Evolutionary conservation across 371 early-diverging fungal species (phyloP).

Genomic region (Rhizopus arrhizus): DNA sequence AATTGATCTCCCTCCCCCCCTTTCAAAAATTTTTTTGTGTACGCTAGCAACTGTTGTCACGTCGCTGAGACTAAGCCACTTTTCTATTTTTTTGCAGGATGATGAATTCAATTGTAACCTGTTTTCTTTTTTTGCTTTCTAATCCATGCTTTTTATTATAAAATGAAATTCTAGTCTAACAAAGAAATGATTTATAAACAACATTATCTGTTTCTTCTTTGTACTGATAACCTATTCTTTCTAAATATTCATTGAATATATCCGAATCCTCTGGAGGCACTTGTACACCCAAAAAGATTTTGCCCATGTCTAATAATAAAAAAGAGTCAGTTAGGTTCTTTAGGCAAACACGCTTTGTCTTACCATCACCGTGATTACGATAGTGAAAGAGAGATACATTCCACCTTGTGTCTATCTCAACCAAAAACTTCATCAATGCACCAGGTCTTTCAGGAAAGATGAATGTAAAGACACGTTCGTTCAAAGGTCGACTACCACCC

Average conservation of each 20-base stretch:
- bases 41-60: too few relatives aligned
- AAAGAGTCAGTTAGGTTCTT: background rate
- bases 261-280: conserved; percentile 70
- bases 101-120: background rate
- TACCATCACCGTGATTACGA: conserved; percentile 91
- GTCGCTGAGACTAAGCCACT: background rate
- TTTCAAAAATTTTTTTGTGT: background rate
- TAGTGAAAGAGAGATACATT: conserved; percentile 97
- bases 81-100: background rate
- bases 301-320: conserved; percentile 74
- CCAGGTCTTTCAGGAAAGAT: conserved; percentile 96
- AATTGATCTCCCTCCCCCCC: too few relatives aligned
- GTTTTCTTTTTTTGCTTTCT: conserved; percentile 6
- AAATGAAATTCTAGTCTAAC: conserved; percentile 7
- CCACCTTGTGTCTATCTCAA: conserved; percentile 72
- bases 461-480: conserved; percentile 92
- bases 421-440: conserved; percentile 83
- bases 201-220: conserved; percentile 91
- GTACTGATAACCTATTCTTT: conserved; percentile 77
- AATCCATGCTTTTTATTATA: background rate
- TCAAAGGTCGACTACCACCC: conserved; percentile 74
- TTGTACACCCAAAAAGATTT: conserved; percentile 91
- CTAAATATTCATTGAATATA: conserved; percentile 71
- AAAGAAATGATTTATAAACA: conserved; percentile 79
- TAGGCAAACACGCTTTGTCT: background rate